A percentile compares a stretch with the other conserved stretches of the same genome.
phyloP scores from a whole-genome alignment of 2,329 filamentous ascomycete genomes.

The Phialophora verrucosa region DNA sequence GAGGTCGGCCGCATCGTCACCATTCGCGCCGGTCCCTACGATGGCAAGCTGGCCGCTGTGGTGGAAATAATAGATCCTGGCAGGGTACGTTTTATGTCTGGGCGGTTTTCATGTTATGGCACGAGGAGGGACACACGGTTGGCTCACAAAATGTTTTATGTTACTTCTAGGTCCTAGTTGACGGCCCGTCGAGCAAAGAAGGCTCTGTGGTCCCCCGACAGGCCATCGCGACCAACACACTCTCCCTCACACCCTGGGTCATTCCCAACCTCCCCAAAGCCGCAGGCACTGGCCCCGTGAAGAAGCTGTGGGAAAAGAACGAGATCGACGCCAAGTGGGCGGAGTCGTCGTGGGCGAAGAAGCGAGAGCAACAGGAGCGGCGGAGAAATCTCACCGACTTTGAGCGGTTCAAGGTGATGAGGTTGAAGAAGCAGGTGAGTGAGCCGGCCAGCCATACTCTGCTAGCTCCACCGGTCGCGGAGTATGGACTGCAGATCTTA shows the following conservation, averaged over 20 bases:
- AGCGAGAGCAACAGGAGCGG: slow-evolving; percentile 81
- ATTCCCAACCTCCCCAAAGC: slow-evolving; percentile 85
- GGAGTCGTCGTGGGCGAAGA: slow-evolving; percentile 92
- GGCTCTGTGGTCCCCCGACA: slow-evolving; percentile 85
- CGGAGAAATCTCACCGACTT: slow-evolving; percentile 95
- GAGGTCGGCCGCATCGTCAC: slow-evolving; percentile 98
- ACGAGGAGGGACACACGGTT: slow-evolving; percentile 3
- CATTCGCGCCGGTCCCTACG: slow-evolving; percentile 80
- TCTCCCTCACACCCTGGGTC: slow-evolving; percentile 87
- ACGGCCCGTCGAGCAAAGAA: slow-evolving; percentile 85
- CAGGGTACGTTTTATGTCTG: slow-evolving; percentile 75
- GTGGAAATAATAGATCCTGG: slow-evolving; percentile 99
- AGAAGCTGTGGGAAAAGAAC: slow-evolving; percentile 87
- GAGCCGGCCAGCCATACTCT: neutral
- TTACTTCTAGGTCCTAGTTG: slow-evolving; percentile 79
- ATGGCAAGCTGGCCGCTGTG: slow-evolving; percentile 87
- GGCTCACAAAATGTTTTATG: slow-evolving; percentile 1
- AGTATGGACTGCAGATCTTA: neutral
- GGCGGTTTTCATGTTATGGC: neutral
- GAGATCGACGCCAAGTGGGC: slow-evolving; percentile 94
- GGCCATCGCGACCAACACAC: slow-evolving; percentile 77
- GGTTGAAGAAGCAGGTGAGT: slow-evolving; percentile 96
- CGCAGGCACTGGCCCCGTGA: slow-evolving; percentile 79
- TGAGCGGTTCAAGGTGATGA: slow-evolving; percentile 99
- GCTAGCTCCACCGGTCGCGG: neutral